Base-by-base conservation (phyloP, 805 yeast species). In the Lipomyces yamadae region DNA sequence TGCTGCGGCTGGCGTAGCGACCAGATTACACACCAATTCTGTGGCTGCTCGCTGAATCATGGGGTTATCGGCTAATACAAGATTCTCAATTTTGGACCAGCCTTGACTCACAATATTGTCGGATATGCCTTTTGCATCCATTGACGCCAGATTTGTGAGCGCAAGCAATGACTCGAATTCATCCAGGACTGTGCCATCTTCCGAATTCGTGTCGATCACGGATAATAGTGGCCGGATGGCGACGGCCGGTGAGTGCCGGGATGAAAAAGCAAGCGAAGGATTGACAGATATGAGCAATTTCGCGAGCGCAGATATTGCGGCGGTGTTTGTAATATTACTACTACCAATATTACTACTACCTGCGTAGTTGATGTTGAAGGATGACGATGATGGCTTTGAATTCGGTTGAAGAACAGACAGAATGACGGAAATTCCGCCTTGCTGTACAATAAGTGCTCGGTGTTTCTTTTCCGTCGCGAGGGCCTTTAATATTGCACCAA, bases 1-100 rank as follows among this genome's bases (percentile, higher is more conserved):
- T 0, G 81, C 82, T 18, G 77, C 73, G 4, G 61, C 64, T 0
- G 79, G 76, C 1, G 77, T 73, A 60, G 73, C 78, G 73, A 86
- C 82, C 58, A 89, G 74, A 74, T 90, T 90, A 66, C 89, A 84
- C 8, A 88, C 75, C 18, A 90, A 81, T 72, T 90, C 92, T 76
- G 89, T 80, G 0, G 87, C 71, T 0, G 91, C 86, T 60, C 85
- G 79, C 74, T 88, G 91, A 2, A 90, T 75, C 62, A 80, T 75
- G 0, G 77, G 72, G 62, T 85, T 82, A 39, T 82, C 81, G 65
- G 84, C 81, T 24, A 85, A 69, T 69, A 85, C 72, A 24, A 80
- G 71, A 35, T 75, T 75, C 66, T 83, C 85, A 13, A 88, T 79
- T 34, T 79, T 80, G 0, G 80, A 72, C 83, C 87, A 85, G 59